phyloP scores from a whole-genome alignment of 306 rosid genomes.

The Malus fusca region DNA sequence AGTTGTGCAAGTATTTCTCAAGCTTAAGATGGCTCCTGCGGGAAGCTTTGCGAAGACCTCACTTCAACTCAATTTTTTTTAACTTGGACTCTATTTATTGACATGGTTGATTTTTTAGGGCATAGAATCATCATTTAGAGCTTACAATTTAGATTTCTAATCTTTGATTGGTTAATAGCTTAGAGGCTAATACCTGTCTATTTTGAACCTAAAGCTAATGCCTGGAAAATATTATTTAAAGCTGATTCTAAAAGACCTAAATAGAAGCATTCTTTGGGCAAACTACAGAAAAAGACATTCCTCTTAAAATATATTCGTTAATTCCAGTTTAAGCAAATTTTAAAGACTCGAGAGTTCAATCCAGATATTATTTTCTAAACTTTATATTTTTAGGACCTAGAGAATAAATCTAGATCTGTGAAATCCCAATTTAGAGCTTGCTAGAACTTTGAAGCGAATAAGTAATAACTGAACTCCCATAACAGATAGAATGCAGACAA shows the following conservation, averaged over 20 bases:
- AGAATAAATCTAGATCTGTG: background rate
- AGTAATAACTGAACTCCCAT: background rate
- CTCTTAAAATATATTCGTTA: background rate
- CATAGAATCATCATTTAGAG: too few species aligned
- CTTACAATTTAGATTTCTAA: too few species aligned
- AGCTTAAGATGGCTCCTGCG: background rate
- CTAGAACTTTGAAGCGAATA: background rate
- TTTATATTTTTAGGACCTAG: background rate
- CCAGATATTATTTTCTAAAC: background rate
- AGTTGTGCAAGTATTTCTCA: background rate
- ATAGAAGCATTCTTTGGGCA: background rate
- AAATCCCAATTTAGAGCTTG: background rate
- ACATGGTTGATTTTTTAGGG: too few species aligned
- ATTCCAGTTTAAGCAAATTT: background rate
- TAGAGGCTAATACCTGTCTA: too few species aligned
- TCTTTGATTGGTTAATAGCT: too few species aligned
- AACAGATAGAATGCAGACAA: conserved; percentile 5
- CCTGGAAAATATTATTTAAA: background rate
- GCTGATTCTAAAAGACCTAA: background rate
- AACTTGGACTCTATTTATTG: too few species aligned
- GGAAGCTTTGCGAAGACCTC: too few species aligned
- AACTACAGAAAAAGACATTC: background rate
- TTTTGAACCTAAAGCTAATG: too few species aligned
- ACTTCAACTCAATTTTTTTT: too few species aligned
- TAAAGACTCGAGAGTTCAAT: background rate